A percentile compares a stretch with the other conserved stretches of the same genome.
Conservation (phyloP, 306 rosid genomes). For the peach (Prunus persica) region Prunus_persica_NCBIv2 NC_034013.1:14964001-14964500, state of each 20-base stretch:
- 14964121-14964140: constrained; percentile 5
- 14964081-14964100: neutral
- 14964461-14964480: too few relatives aligned
- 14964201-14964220: constrained; percentile 16
- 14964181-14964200: constrained; percentile 11
- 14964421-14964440: too few relatives aligned
- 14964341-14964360: too few relatives aligned
- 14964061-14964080: constrained; percentile 8
- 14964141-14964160: neutral
- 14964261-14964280: constrained; percentile 26
- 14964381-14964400: too few relatives aligned
- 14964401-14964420: too few relatives aligned
- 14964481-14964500: too few relatives aligned
- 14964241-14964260: constrained; percentile 2
- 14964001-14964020: constrained; percentile 7
- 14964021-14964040: constrained; percentile 21
- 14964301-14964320: constrained; percentile 19
- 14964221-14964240: constrained; percentile 15
- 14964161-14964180: neutral
- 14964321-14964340: neutral
- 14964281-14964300: constrained; percentile 11
- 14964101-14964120: constrained; percentile 15
- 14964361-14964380: too few relatives aligned
- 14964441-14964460: too few relatives aligned
- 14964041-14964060: constrained; percentile 19